Percentiles rank a stretch among this genome's conserved stretches.
Evolutionary conservation across 257 asterid species (phyloP).

Genomic region (Salvia rosmarinus): DNA sequence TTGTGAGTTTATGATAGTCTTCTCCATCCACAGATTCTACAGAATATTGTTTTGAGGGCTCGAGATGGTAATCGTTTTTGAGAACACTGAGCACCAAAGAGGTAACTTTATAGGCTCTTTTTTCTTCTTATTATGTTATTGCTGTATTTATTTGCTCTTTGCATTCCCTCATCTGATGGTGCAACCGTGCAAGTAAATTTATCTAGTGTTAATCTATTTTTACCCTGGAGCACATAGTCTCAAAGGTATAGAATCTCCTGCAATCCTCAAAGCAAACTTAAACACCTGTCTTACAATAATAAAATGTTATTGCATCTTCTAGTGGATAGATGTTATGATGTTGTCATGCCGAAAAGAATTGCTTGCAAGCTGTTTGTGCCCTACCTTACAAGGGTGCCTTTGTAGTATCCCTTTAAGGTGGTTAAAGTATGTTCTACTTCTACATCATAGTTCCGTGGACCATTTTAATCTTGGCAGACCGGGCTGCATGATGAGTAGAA

Average conservation of each 20-base stretch:
- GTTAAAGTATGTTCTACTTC: not conserved
- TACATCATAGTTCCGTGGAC: not conserved
- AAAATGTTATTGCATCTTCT: not conserved
- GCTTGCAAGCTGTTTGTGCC: not conserved
- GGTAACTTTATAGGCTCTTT: conserved; percentile 44
- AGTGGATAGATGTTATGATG: not conserved
- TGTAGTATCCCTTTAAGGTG: not conserved
- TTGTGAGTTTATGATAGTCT: conserved; percentile 26
- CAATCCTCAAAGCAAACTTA: not conserved
- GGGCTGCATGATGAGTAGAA: too few species aligned
- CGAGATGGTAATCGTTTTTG: conserved; percentile 60
- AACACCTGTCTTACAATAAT: not conserved
- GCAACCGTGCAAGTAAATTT: too few species aligned
- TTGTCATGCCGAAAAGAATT: not conserved
- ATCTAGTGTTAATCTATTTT: conserved; percentile 2
- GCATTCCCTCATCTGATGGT: conserved; percentile 20
- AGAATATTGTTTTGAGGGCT: conserved; percentile 70
- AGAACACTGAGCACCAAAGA: conserved; percentile 96
- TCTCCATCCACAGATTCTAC: conserved; percentile 74
- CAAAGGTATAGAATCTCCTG: conserved; percentile 12
- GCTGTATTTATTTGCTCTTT: conserved; percentile 18
- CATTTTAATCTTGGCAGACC: too few species aligned
- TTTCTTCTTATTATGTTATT: conserved; percentile 3
- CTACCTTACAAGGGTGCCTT: not conserved
- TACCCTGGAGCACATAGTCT: conserved; percentile 4